phyloP scores from a whole-genome alignment of 352 stramenopile genomes.

The Phytophthora fragariae region DNA sequence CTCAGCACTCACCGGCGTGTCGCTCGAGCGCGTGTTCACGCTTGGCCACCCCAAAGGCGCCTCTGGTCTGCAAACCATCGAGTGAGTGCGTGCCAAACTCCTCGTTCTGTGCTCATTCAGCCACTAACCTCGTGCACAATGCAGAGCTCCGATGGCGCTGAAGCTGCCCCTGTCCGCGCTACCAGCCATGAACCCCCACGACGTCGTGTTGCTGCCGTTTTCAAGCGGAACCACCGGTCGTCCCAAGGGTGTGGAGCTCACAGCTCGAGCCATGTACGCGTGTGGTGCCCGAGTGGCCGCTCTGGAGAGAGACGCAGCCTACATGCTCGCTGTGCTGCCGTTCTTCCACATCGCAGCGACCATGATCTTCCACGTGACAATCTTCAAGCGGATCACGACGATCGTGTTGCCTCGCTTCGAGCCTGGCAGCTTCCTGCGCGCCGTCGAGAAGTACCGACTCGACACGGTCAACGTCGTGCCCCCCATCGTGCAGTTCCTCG shows the following conservation, averaged over 20 bases:
- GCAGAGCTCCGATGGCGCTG: constrained; percentile 24
- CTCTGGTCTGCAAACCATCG: constrained; percentile 29
- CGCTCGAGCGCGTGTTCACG: constrained; percentile 29
- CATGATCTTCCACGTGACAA: constrained; percentile 81
- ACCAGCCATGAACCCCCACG: constrained; percentile 22
- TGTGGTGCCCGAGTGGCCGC: constrained; percentile 57
- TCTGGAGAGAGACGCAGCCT: constrained; percentile 41
- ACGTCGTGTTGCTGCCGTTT: constrained; percentile 78
- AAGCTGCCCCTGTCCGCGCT: constrained; percentile 26
- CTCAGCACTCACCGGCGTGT: constrained; percentile 18
- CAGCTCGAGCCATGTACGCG: constrained; percentile 82
- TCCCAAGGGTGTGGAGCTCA: constrained; percentile 90
- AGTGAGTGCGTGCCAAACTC: constrained; percentile 30
- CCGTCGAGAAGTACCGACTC: constrained; percentile 70
- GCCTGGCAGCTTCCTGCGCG: constrained; percentile 84
- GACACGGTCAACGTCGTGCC: constrained; percentile 65
- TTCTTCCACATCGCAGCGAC: constrained; percentile 96
- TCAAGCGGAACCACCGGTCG: constrained; percentile 92
- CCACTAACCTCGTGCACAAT: constrained; percentile 25
- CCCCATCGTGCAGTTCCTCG: constrained; percentile 77
- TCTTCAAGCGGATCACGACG: constrained; percentile 78
- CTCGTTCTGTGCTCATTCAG: background rate
- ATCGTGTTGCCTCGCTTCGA: constrained; percentile 93
- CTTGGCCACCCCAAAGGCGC: constrained; percentile 31
- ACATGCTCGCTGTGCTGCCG: constrained; percentile 76